Conservation (phyloP, 768 basidiomycete species). For the Russula ochroleuca region DNA sequence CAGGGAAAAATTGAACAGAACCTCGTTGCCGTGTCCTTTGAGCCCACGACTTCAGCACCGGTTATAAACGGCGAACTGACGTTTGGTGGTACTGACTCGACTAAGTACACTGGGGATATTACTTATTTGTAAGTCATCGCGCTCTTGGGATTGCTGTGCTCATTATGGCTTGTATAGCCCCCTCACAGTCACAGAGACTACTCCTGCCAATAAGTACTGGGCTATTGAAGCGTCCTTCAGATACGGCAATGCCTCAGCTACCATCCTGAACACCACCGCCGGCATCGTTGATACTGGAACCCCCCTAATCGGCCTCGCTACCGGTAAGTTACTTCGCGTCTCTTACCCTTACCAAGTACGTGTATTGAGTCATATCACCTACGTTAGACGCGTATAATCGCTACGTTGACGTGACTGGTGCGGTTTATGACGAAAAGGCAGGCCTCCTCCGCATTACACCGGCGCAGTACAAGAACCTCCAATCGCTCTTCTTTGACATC, state of each 20-base stretch:
- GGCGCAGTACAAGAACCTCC: slow-evolving; percentile 33
- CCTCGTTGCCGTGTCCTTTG: slow-evolving; percentile 35
- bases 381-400: slow-evolving; percentile 32
- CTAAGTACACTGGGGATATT: slow-evolving; percentile 35
- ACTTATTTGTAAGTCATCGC: slow-evolving; percentile 30
- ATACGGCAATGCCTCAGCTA: slow-evolving; percentile 27
- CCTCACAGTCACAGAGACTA: slow-evolving; percentile 35
- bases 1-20: slow-evolving; percentile 31
- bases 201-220: slow-evolving; percentile 35
- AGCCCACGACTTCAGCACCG: slow-evolving; percentile 31
- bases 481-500: slow-evolving; percentile 36
- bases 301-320: slow-evolving; percentile 35
- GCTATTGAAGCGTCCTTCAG: slow-evolving; percentile 36
- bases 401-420: slow-evolving; percentile 36
- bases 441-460: slow-evolving; percentile 35
- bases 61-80: slow-evolving; percentile 38
- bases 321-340: slow-evolving; percentile 26
- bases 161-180: slow-evolving; percentile 26
- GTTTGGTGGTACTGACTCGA: slow-evolving; percentile 36
- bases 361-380: slow-evolving; percentile 24
- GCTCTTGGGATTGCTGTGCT: background rate
- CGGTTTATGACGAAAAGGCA: slow-evolving; percentile 31
- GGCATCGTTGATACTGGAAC: slow-evolving; percentile 40
- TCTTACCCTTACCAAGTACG: background rate
- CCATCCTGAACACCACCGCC: slow-evolving; percentile 32